Percentiles rank a stretch among this genome's conserved stretches.
phyloP scores from a whole-genome alignment of 2,329 filamentous ascomycete species.

The Salinomyces thailandicus region DNA sequence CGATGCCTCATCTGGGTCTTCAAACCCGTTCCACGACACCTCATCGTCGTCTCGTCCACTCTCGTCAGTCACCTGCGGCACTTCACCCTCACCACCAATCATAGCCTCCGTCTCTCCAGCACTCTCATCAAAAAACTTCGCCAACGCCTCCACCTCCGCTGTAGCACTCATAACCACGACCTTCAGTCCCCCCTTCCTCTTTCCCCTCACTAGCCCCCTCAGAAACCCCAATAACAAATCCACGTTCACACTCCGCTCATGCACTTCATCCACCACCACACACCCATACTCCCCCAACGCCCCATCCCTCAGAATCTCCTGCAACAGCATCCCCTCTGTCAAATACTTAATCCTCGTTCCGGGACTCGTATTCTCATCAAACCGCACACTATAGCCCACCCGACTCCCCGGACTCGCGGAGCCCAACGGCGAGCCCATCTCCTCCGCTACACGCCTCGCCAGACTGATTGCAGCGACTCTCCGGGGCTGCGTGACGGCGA shows the following conservation, averaged over 20 bases:
- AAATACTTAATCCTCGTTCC: conserved; percentile 85
- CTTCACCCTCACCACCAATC: not conserved
- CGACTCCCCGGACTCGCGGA: conserved; percentile 47
- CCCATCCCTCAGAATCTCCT: conserved; percentile 83
- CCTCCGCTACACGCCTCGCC: conserved; percentile 75
- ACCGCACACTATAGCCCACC: conserved; percentile 91
- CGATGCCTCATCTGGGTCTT: conserved; percentile 8
- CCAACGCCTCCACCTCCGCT: conserved; percentile 70
- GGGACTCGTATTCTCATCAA: conserved; percentile 75
- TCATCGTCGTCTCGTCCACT: not conserved
- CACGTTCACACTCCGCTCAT: conserved; percentile 90
- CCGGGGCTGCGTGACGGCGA: conserved; percentile 89
- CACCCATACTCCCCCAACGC: conserved; percentile 76
- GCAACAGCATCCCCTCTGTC: conserved; percentile 90
- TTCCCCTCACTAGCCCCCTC: conserved; percentile 61
- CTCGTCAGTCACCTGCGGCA: not conserved
- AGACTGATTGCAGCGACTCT: conserved; percentile 88
- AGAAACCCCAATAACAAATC: conserved; percentile 85
- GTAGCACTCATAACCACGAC: conserved; percentile 96
- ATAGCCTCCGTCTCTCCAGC: not conserved
- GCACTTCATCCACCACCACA: conserved; percentile 89
- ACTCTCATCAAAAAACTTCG: conserved; percentile 54
- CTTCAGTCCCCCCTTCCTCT: conserved; percentile 67
- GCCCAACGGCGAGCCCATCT: conserved; percentile 59
- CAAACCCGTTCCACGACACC: conserved; percentile 18